Evolutionary conservation across 768 basidiomycete species (phyloP), one percentile per base, ranked within the genome.

Genomic region (Suillus sp.): DNA sequence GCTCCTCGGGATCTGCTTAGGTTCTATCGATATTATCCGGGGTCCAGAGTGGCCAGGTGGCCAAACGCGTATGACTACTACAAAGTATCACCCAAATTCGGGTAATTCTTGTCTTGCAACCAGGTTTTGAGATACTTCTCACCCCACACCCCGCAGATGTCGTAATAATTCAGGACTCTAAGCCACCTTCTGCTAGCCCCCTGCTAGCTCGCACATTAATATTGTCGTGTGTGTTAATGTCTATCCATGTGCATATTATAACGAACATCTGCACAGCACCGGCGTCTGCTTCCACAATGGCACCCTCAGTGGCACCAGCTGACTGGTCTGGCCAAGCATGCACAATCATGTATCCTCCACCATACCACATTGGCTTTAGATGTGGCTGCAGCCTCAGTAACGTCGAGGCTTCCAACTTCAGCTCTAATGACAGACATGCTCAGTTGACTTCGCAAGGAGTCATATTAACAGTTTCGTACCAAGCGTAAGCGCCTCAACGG

Each of bases 71-170:
- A 53, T 53, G 32, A 20, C 20, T 32, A 32, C 51, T 2, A 32
- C 51, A 32, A 53, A 32, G 51, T 53, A n/a, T 32, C 32, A 20
- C 50, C 50, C 18, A 18, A 53, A 53, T 32, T 53, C 20, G 18
- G 51, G 20, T 30, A 53, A 53, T 32, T n/a, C 18, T 18, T 53
- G 50, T 30, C 4, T 20, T 18, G 27, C 37, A 27, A 20, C 25
- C 55, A 25, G 27, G 7, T 8, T 25, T 27, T 35, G 5, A 25
- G n/a, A 56, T 57, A 25, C 22, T 56, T 56, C 56, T 27, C 56
- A 57, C 56, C 56, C 56, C 56, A 27, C 56, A 57, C 25, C 56
- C 56, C 56, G 14, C 56, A 57, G 16, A 57, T 57, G 10, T 3
- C 35, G 16, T 56, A 56, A 56, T 37, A 16, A 38, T 37, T 25